Conservation (phyloP, 2,329 filamentous ascomycete genomes). For the Colletotrichum sojae region DNA sequence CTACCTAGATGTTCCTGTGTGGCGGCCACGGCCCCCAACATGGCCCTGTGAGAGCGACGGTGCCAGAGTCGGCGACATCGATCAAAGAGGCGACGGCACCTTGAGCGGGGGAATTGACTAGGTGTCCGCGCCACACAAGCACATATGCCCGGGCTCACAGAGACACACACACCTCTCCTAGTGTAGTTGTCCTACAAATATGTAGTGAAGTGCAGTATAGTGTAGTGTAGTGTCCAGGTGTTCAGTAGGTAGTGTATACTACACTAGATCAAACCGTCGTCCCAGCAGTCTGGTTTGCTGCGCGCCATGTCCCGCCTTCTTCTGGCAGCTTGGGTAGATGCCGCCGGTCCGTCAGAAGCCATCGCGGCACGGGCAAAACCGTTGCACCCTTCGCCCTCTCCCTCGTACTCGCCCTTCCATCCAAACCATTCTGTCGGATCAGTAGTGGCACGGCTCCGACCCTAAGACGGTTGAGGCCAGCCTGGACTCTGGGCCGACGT, state of each 20-base stretch:
- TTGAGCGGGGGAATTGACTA: too few relatives aligned
- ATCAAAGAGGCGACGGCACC: background rate
- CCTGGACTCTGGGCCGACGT: constrained; percentile 22
- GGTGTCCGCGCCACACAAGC: too few relatives aligned
- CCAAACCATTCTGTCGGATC: background rate
- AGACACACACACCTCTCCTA: too few relatives aligned
- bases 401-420: background rate
- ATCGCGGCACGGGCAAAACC: constrained; percentile 36
- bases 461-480: constrained; percentile 1
- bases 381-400: constrained; percentile 8
- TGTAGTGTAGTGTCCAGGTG: too few relatives aligned
- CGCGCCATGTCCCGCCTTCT: constrained; percentile 25
- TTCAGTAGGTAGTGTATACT: background rate
- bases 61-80: constrained; percentile 4
- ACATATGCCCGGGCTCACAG: too few relatives aligned
- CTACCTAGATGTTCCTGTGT: constrained; percentile 6
- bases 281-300: constrained; percentile 35
- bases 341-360: constrained; percentile 37
- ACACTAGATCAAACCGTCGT: constrained; percentile 19
- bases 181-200: too few relatives aligned
- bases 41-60: constrained; percentile 3
- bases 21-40: constrained; percentile 5
- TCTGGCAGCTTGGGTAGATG: constrained; percentile 32
- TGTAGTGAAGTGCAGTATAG: background rate
- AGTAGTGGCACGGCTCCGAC: background rate